Evolutionary conservation across 129 eudicot genomes (phyloP).

Genomic region (Lactuca saligna): DNA sequence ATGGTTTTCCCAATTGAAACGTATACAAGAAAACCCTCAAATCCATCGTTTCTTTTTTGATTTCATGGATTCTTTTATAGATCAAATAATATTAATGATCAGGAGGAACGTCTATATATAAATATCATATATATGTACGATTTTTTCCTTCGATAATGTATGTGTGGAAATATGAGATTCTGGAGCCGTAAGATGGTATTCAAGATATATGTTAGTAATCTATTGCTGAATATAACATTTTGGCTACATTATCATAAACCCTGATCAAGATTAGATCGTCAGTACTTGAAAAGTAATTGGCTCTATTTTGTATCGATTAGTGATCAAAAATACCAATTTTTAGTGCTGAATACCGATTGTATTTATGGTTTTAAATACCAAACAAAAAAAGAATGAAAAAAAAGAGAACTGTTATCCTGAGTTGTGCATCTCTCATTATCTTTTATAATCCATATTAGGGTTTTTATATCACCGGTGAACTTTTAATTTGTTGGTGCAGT

Average conservation of each 20-base stretch:
- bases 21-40: not conserved
- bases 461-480: not conserved
- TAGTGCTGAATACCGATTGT: not conserved
- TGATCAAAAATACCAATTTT: not conserved
- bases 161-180: not conserved
- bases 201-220: not conserved
- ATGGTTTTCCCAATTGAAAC: slow-evolving; percentile 10
- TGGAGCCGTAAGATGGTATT: not conserved
- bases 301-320: not conserved
- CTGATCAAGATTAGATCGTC: slow-evolving; percentile 1
- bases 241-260: slow-evolving; percentile 22
- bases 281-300: not conserved
- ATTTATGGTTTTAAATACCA: not conserved
- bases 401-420: not conserved
- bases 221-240: slow-evolving; percentile 1
- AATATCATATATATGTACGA: not conserved
- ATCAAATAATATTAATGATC: not conserved
- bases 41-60: not conserved
- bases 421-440: not conserved
- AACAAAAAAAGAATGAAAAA: not conserved
- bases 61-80: not conserved
- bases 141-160: not conserved
- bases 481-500: slow-evolving; percentile 14
- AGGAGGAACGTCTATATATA: not conserved
- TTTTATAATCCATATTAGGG: slow-evolving; percentile 2